phyloP scores from a whole-genome alignment of 306 rosid species.

The Prinsepia uniflora region DNA sequence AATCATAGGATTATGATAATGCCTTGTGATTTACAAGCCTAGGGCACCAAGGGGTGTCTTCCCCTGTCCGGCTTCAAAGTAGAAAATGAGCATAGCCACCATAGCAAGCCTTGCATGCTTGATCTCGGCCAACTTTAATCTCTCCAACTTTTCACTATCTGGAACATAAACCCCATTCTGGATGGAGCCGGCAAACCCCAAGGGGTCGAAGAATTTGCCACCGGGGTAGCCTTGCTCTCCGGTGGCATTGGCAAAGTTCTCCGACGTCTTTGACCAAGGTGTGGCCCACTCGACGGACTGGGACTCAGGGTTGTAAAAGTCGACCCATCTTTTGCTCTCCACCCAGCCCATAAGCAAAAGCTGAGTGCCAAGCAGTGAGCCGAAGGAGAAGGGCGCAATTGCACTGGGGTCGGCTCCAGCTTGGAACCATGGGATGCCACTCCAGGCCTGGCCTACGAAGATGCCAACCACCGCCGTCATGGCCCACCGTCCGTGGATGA shows the following conservation, averaged over 20 bases:
- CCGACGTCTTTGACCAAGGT: constrained; percentile 91
- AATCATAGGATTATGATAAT: not conserved
- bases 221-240: constrained; percentile 98
- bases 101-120: constrained; percentile 92
- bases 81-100: constrained; percentile 93
- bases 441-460: constrained; percentile 96
- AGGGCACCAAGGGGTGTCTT: constrained; percentile 97
- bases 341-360: constrained; percentile 98
- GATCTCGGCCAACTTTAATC: constrained; percentile 88
- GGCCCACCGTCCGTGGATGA: constrained; percentile 98
- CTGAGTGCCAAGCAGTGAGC: constrained; percentile 85
- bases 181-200: constrained; percentile 61
- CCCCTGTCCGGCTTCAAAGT: constrained; percentile 99
- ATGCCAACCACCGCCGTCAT: constrained; percentile 93
- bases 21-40: constrained; percentile 55
- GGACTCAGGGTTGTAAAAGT: constrained; percentile 93
- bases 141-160: constrained; percentile 63
- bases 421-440: constrained; percentile 94
- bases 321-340: constrained; percentile 97
- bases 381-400: constrained; percentile 94
- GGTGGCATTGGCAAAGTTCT: constrained; percentile 77
- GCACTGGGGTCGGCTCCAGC: constrained; percentile 94
- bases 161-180: constrained; percentile 67
- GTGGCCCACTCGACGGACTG: constrained; percentile 97
- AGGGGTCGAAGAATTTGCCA: constrained; percentile 90